Conservation (phyloP, 805 yeast species). For the Tetrapisispora nanseiensis region DNA sequence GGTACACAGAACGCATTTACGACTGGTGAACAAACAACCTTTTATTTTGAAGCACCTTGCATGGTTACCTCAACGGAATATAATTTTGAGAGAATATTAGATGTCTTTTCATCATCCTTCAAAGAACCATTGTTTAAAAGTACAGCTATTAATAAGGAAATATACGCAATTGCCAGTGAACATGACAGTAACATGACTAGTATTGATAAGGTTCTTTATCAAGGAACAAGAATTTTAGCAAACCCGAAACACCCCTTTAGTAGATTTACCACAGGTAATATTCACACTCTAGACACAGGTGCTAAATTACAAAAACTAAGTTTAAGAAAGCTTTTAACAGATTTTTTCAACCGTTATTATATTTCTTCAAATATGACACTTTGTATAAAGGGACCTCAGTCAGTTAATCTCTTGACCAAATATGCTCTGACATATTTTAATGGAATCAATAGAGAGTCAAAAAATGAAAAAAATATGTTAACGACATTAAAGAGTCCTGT, state of each 20-base stretch:
- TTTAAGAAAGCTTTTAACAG: conserved; percentile 29
- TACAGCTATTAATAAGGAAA: conserved; percentile 38
- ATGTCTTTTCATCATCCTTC: conserved; percentile 44
- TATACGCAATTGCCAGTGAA: conserved; percentile 56
- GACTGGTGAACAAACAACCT: conserved; percentile 56
- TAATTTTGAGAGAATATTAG: conserved; percentile 37
- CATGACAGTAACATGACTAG: conserved; percentile 44
- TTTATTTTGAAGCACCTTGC: conserved; percentile 51
- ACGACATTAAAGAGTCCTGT: conserved; percentile 3
- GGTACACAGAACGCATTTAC: conserved; percentile 63
- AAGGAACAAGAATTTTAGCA: conserved; percentile 47
- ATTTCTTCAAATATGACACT: conserved; percentile 42
- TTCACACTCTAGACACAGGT: conserved; percentile 35
- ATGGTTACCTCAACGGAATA: conserved; percentile 27
- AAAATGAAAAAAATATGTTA: conserved; percentile 1
- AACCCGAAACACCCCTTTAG: conserved; percentile 42
- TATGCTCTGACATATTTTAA: conserved; percentile 38
- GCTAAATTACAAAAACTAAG: conserved; percentile 29
- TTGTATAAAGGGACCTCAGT: conserved; percentile 58
- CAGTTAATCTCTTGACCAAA: conserved; percentile 47
- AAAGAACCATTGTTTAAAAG: conserved; percentile 41
- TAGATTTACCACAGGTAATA: conserved; percentile 58
- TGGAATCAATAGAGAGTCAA: conserved; percentile 17
- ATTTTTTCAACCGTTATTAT: conserved; percentile 37
- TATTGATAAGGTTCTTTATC: conserved; percentile 41